phyloP scores from a whole-genome alignment of 2,329 filamentous ascomycete genomes.

The Fusarium concolor region DNA sequence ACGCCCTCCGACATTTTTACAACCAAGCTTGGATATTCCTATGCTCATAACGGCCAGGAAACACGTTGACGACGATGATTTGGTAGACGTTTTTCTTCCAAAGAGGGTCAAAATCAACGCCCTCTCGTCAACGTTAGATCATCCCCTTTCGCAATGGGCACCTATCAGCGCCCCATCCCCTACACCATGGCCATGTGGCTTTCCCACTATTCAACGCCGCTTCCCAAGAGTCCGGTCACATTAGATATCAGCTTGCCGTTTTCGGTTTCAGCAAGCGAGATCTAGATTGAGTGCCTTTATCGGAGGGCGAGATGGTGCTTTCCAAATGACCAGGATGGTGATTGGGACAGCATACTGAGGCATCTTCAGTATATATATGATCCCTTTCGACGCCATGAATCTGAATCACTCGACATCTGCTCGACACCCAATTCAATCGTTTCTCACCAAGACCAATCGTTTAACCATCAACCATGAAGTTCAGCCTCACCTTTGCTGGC shows the following conservation, averaged over 20 bases:
- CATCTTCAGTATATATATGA: conserved; percentile 2
- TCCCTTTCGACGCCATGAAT: background rate
- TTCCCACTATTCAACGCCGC: conserved; percentile 12
- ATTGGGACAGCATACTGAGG: background rate
- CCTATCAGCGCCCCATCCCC: conserved; percentile 7
- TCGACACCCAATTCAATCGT: background rate
- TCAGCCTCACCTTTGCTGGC: conserved; percentile 7
- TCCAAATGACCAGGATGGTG: background rate
- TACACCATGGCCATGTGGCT: conserved; percentile 13
- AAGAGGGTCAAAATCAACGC: background rate
- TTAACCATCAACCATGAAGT: conserved; percentile 16
- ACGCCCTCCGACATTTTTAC: background rate
- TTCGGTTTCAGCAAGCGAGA: conserved; percentile 12
- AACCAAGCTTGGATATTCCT: background rate
- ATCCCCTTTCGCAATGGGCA: background rate
- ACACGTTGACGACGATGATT: background rate
- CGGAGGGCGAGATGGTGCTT: background rate
- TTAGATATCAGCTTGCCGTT: conserved; percentile 2
- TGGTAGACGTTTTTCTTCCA: background rate
- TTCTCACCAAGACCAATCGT: background rate
- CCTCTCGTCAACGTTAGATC: conserved; percentile 21
- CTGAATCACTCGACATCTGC: background rate
- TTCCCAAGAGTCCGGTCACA: background rate
- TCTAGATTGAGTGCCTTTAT: conserved; percentile 4
- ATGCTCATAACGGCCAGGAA: background rate